A percentile compares a stretch with the other conserved stretches of the same genome.
Conservation (phyloP, 179 eudicot genomes). For the Beta macrorhiza region DNA sequence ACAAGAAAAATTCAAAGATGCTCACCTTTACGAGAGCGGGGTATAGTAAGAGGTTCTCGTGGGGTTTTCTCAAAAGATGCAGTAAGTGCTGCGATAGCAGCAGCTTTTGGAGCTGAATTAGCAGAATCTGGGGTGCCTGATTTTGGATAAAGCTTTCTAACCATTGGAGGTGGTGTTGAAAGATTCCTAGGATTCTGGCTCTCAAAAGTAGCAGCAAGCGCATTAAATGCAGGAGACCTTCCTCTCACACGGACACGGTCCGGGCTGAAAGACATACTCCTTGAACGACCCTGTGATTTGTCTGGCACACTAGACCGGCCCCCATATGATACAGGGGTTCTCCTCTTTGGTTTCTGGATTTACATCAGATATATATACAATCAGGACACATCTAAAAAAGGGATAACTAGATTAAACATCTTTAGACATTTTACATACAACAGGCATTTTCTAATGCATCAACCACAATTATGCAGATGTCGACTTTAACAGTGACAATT, state of each 20-base stretch:
- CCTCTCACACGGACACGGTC: slow-evolving; percentile 95
- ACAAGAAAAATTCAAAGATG: slow-evolving; percentile 6
- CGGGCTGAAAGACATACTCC: slow-evolving; percentile 87
- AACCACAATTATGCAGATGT: not conserved
- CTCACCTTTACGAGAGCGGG: slow-evolving; percentile 75
- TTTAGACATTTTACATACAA: not conserved
- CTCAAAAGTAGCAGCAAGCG: slow-evolving; percentile 90
- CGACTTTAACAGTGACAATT: not conserved
- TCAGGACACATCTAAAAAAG: not conserved
- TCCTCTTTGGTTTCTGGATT: slow-evolving; percentile 83
- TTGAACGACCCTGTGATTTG: slow-evolving; percentile 84
- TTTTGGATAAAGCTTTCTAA: slow-evolving; percentile 73
- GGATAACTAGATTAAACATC: not conserved
- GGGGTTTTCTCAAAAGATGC: slow-evolving; percentile 65
- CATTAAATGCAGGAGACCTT: slow-evolving; percentile 95
- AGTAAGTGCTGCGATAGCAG: slow-evolving; percentile 72
- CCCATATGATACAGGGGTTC: slow-evolving; percentile 66
- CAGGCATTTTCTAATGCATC: not conserved
- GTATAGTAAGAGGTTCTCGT: slow-evolving; percentile 55
- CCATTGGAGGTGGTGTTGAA: slow-evolving; percentile 92
- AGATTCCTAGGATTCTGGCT: slow-evolving; percentile 73
- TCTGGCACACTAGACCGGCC: slow-evolving; percentile 86
- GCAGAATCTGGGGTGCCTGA: slow-evolving; percentile 66
- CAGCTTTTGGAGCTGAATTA: slow-evolving; percentile 58
- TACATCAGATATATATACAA: slow-evolving; percentile 10